These are phyloP conservation scores for Sphaerulina vaccinii DNA, from an alignment of 2,329 filamentous ascomycete genomes.

Conservation along the genomic window DNA sequence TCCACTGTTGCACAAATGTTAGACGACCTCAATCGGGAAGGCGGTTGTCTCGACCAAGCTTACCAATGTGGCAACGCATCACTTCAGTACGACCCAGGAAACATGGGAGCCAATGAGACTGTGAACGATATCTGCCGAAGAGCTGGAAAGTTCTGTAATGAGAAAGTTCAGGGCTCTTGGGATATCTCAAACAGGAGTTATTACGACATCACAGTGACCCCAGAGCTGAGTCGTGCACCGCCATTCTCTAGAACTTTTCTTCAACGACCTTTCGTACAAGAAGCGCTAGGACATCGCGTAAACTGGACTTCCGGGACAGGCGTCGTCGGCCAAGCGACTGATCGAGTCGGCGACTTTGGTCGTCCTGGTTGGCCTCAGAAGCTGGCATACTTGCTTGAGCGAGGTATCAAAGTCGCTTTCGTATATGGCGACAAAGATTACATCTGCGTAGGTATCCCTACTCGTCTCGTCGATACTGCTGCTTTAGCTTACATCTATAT, in stretches of 20 bases:
- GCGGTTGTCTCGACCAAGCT: conserved; percentile 56
- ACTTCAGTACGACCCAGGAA: conserved; percentile 49
- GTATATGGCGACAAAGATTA: conserved; percentile 59
- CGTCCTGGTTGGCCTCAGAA: conserved; percentile 51
- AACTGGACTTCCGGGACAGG: conserved; percentile 54
- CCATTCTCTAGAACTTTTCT: conserved; percentile 46
- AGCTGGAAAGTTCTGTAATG: conserved; percentile 48
- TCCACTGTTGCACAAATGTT: conserved; percentile 55
- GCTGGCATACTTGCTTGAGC: conserved; percentile 55
- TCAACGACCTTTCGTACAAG: conserved; percentile 55
- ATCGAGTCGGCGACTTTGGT: conserved; percentile 50
- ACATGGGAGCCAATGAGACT: conserved; percentile 39
- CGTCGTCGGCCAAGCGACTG: conserved; percentile 23
- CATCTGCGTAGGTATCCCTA: conserved; percentile 30
- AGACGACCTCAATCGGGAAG: conserved; percentile 52
- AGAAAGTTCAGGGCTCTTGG: too few relatives aligned
- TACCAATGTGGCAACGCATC: conserved; percentile 45
- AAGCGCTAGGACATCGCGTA: conserved; percentile 56
- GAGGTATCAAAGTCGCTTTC: conserved; percentile 55
- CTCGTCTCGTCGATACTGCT: too few relatives aligned
- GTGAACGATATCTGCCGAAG: conserved; percentile 44
- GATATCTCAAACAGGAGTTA: too few relatives aligned
- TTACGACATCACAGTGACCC: too few relatives aligned
- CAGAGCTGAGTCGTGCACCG: conserved; percentile 41
- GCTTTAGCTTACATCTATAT: conserved; percentile 33